Base-by-base conservation (phyloP, 225 moss, liverwort and hornwort genomes). In the Rhytidiadelphus loreus region DNA sequence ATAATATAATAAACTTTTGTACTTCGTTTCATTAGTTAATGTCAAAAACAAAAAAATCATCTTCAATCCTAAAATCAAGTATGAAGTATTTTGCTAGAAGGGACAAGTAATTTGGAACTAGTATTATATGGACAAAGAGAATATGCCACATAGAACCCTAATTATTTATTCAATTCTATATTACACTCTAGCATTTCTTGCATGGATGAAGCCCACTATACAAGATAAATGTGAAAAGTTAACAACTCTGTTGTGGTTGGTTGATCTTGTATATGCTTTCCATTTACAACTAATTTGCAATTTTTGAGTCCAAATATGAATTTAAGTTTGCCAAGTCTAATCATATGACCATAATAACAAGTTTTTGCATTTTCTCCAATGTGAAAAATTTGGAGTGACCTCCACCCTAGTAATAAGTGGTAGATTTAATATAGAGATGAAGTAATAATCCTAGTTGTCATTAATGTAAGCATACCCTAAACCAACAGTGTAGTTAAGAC, bases 201-300 rank as follows among this genome's bases (percentile, higher is more conserved):
- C 25, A 8, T 8, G 0, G 9, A 16, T 25, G 5, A 8, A 3
- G 9, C 3, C 41, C 16, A 43, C 2, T 0, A 0, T 25, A 25
- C 3, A 39, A 25, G 39, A 70, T 15, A 70, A 70, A 25, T 41
- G 8, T 25, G 6, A 28, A 71, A 16, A 43, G 26, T 3, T 28
- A 71, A 9, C 28, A 71, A 43, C 8, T 28, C 8, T 28, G 0
- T 9, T 43, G 28, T 43, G 6, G 9, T 71, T 43, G 16, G 3
- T 43, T 71, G 26, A 28, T 71, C 43, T 26, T 43, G 1, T 43
- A 9, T 9, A 14, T 71, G 5, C 25, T 4, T 41, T 0, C 28
- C 16, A 71, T 43, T 9, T 16, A 43, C 26, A 9, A 16, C 0
- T 26, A 16, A 71, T 28, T 43, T 26, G 9, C 1, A 0, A 43